Percentiles rank a stretch among this genome's conserved stretches.
These are phyloP conservation scores for Ceriops decandra DNA, from an alignment of 345 rosid species.

Conservation along the genomic window DNA sequence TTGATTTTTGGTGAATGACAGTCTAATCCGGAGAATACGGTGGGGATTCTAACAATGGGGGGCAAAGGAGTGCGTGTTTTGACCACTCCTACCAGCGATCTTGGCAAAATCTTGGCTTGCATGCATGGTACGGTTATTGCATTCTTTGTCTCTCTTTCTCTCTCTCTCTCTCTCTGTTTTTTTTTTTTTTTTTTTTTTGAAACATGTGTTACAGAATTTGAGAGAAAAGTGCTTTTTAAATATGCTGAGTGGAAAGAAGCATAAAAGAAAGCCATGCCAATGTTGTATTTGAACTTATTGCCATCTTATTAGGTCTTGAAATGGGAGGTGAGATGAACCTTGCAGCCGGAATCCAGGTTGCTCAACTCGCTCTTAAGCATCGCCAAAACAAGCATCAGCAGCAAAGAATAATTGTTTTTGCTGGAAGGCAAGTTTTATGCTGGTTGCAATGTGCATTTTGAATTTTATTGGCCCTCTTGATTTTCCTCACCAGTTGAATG, in stretches of 20 bases:
- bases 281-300: too few species aligned
- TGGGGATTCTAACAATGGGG: conserved; percentile 75
- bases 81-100: conserved; percentile 75
- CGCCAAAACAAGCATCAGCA: conserved; percentile 96
- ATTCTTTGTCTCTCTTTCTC: not conserved
- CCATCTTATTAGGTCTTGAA: conserved; percentile 50
- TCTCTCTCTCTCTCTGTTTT: not conserved
- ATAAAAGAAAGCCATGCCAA: too few species aligned
- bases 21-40: conserved; percentile 87
- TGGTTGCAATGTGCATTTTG: not conserved
- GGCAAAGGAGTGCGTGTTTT: conserved; percentile 81
- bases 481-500: conserved; percentile 8
- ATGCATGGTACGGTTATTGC: conserved; percentile 53
- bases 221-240: too few species aligned
- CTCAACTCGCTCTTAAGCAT: conserved; percentile 97
- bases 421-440: conserved; percentile 65
- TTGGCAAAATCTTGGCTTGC: conserved; percentile 70
- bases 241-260: too few species aligned
- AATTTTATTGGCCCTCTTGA: conserved; percentile 2
- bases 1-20: conserved; percentile 17
- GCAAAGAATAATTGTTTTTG: conserved; percentile 89
- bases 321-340: conserved; percentile 91
- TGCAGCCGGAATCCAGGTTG: conserved; percentile 83
- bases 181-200: not conserved
- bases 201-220: not conserved